These are phyloP conservation scores for Multifurca ochricompacta DNA, from an alignment of 768 basidiomycete genomes.

Conservation along the genomic window DNA sequence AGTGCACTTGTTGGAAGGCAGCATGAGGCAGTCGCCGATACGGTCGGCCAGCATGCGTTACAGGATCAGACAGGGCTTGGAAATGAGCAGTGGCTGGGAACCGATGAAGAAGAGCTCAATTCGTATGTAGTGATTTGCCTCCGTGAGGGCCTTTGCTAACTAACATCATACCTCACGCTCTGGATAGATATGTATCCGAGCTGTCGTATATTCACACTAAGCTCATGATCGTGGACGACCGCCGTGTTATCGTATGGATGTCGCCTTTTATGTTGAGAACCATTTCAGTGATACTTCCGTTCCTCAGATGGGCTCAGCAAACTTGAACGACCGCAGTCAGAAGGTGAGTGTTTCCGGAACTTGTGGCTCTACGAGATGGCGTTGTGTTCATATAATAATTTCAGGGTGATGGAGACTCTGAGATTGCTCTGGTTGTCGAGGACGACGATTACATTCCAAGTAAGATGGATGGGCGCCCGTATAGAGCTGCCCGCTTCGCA, in stretches of 20 bases:
- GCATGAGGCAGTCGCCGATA: slow-evolving; percentile 63
- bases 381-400: neutral
- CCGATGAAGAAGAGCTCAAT: slow-evolving; percentile 71
- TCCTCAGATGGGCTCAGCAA: slow-evolving; percentile 85
- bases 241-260: slow-evolving; percentile 69
- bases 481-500: slow-evolving; percentile 72
- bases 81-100: slow-evolving; percentile 84
- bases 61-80: slow-evolving; percentile 48
- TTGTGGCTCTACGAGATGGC: neutral
- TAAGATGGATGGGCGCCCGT: slow-evolving; percentile 71
- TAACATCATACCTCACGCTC: slow-evolving; percentile 25
- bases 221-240: slow-evolving; percentile 93
- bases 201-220: slow-evolving; percentile 79
- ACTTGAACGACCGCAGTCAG: slow-evolving; percentile 84
- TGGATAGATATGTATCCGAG: slow-evolving; percentile 68
- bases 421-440: slow-evolving; percentile 89
- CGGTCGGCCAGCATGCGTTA: slow-evolving; percentile 75
- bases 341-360: slow-evolving; percentile 35
- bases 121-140: slow-evolving; percentile 43
- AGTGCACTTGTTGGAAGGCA: slow-evolving; percentile 34
- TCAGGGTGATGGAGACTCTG: slow-evolving; percentile 88
- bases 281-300: neutral
- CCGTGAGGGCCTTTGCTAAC: neutral
- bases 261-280: neutral
- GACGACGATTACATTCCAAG: slow-evolving; percentile 71